Evolutionary conservation across 495 filamentous ascomycete genomes (phyloP).

Genomic region (Stereocaulon alpinum): DNA sequence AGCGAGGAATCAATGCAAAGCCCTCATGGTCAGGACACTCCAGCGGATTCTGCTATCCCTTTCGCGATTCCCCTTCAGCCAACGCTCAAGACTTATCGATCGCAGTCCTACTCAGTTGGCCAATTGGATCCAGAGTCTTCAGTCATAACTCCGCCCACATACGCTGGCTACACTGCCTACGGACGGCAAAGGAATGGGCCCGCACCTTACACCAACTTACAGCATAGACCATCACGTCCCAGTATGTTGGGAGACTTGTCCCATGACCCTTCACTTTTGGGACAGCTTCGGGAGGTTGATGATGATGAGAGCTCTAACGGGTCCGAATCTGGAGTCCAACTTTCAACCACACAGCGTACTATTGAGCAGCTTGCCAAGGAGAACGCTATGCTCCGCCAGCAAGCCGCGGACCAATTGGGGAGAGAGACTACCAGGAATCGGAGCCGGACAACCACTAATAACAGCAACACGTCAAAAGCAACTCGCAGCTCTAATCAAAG

Average conservation of each 20-base stretch:
- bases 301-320: slow-evolving; percentile 64
- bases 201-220: slow-evolving; percentile 53
- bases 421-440: slow-evolving; percentile 52
- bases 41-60: slow-evolving; percentile 57
- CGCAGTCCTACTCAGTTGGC: slow-evolving; percentile 93
- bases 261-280: slow-evolving; percentile 57
- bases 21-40: slow-evolving; percentile 39
- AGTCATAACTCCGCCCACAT: slow-evolving; percentile 35
- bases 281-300: slow-evolving; percentile 72
- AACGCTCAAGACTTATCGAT: slow-evolving; percentile 84
- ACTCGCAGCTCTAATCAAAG: slow-evolving; percentile 24
- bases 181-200: slow-evolving; percentile 37
- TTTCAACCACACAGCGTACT: slow-evolving; percentile 53
- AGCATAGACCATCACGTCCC: slow-evolving; percentile 74
- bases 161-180: slow-evolving; percentile 33
- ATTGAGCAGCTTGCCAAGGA: slow-evolving; percentile 66
- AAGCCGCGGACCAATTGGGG: slow-evolving; percentile 48
- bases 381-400: slow-evolving; percentile 60
- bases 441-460: slow-evolving; percentile 41
- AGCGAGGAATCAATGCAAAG: slow-evolving; percentile 43
- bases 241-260: slow-evolving; percentile 76
- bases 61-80: slow-evolving; percentile 87
- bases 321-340: slow-evolving; percentile 49
- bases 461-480: slow-evolving; percentile 24
- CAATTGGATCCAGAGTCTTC: slow-evolving; percentile 66